Evolutionary conservation across 495 filamentous ascomycete species (phyloP).

Genomic region (Podospora sp.): DNA sequence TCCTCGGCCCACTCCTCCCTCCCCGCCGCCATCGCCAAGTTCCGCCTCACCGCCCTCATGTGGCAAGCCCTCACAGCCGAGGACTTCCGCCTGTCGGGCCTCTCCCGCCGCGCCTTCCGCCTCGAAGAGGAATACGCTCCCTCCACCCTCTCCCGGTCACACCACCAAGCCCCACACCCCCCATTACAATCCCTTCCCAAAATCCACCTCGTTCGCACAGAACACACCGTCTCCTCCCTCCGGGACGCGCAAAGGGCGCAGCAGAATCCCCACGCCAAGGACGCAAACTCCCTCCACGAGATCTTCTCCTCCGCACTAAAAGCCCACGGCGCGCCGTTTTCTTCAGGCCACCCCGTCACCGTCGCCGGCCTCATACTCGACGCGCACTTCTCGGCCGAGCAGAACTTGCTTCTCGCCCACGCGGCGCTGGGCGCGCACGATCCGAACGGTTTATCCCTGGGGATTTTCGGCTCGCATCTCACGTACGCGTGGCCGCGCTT

Average conservation of each 20-base stretch:
- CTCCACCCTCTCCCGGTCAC: slow-evolving; percentile 39
- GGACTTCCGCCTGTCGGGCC: slow-evolving; percentile 48
- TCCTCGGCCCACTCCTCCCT: slow-evolving; percentile 43
- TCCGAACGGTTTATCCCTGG: slow-evolving; percentile 44
- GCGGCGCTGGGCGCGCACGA: slow-evolving; percentile 49
- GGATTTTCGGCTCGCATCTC: slow-evolving; percentile 51
- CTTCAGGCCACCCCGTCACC: background rate
- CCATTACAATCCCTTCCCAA: slow-evolving; percentile 39
- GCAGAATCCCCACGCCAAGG: slow-evolving; percentile 34
- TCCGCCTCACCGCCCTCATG: slow-evolving; percentile 56
- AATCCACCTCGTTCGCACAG: slow-evolving; percentile 48
- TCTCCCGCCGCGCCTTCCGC: slow-evolving; percentile 53
- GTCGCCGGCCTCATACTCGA: slow-evolving; percentile 24
- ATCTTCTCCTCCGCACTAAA: slow-evolving; percentile 47
- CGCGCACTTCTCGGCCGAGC: slow-evolving; percentile 40
- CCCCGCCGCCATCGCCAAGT: slow-evolving; percentile 50
- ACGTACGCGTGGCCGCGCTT: slow-evolving; percentile 53
- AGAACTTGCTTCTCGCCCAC: slow-evolving; percentile 43
- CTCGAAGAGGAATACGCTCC: slow-evolving; percentile 52
- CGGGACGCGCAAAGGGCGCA: slow-evolving; percentile 39
- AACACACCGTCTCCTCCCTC: slow-evolving; percentile 46
- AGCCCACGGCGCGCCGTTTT: slow-evolving; percentile 36
- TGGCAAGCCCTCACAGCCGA: slow-evolving; percentile 55
- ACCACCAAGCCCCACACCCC: background rate
- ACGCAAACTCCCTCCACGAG: slow-evolving; percentile 37